Evolutionary conservation across 495 filamentous ascomycete genomes (phyloP).

Genomic region (Aspergillus nanangensis): DNA sequence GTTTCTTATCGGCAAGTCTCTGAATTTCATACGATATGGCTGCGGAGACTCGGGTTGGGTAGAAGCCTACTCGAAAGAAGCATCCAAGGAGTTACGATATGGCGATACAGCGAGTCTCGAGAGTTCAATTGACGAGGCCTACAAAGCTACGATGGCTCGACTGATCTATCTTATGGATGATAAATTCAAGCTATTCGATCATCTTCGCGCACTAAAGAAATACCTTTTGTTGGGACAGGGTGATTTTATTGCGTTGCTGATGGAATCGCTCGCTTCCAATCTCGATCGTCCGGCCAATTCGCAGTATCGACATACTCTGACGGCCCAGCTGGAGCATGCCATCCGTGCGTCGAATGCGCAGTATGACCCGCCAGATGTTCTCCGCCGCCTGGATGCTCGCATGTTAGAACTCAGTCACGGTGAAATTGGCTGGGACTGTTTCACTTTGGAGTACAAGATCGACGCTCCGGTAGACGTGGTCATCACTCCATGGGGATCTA

Average conservation of each 20-base stretch:
- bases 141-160: conserved; percentile 94
- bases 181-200: conserved; percentile 91
- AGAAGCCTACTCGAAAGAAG: conserved; percentile 88
- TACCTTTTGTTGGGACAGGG: conserved; percentile 94
- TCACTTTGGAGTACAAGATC: conserved; percentile 98
- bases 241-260: conserved; percentile 95
- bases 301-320: conserved; percentile 92
- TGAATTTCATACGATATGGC: conserved; percentile 96
- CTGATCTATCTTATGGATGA: conserved; percentile 90
- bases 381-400: conserved; percentile 87
- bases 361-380: conserved; percentile 88
- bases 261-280: conserved; percentile 91
- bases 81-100: conserved; percentile 88
- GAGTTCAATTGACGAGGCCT: conserved; percentile 91
- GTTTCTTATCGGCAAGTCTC: conserved; percentile 92
- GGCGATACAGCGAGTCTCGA: conserved; percentile 91
- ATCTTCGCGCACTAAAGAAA: conserved; percentile 86
- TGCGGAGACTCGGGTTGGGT: conserved; percentile 96
- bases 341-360: conserved; percentile 97
- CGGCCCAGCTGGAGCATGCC: conserved; percentile 94
- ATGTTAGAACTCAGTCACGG: conserved; percentile 95
- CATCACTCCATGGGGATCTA: conserved; percentile 88
- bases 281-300: conserved; percentile 93
- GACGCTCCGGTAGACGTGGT: conserved; percentile 97
- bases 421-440: conserved; percentile 99